Conservation (phyloP, 495 filamentous ascomycete genomes). For the Glutinoglossum americanum region DNA sequence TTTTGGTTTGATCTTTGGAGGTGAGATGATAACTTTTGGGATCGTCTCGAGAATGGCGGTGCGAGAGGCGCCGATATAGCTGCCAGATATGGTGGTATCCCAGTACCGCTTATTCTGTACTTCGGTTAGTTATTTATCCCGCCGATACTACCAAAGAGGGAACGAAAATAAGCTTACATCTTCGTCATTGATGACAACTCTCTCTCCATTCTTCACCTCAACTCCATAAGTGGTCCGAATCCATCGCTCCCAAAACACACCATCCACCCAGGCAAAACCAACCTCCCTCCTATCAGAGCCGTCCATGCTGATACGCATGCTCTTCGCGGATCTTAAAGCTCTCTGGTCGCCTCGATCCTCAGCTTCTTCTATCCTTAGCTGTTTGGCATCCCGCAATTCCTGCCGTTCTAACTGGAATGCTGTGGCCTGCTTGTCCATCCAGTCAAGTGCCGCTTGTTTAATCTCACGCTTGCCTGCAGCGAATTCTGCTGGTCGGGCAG, state of each 20-base stretch:
- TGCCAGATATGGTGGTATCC: constrained; percentile 77
- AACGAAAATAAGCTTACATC: constrained; percentile 41
- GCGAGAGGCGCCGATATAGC: constrained; percentile 68
- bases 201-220: constrained; percentile 62
- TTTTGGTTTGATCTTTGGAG: constrained; percentile 71
- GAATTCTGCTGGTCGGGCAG: constrained; percentile 63
- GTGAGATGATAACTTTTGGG: constrained; percentile 44
- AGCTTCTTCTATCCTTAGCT: constrained; percentile 85
- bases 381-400: constrained; percentile 82
- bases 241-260: constrained; percentile 95
- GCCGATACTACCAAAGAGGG: neutral
- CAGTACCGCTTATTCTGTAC: constrained; percentile 74
- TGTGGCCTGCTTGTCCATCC: constrained; percentile 90
- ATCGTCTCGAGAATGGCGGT: constrained; percentile 92
- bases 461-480: constrained; percentile 61
- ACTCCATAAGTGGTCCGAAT: constrained; percentile 84
- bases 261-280: constrained; percentile 95
- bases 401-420: constrained; percentile 78
- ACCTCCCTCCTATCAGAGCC: constrained; percentile 73
- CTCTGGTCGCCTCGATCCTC: constrained; percentile 84
- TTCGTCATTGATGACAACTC: constrained; percentile 92
- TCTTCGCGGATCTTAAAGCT: constrained; percentile 71
- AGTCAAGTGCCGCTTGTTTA: constrained; percentile 86
- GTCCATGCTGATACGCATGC: constrained; percentile 74
- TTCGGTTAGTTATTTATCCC: neutral